phyloP scores from a whole-genome alignment of 176 grass and related monocot genomes.

The Lolium multiflorum region DNA sequence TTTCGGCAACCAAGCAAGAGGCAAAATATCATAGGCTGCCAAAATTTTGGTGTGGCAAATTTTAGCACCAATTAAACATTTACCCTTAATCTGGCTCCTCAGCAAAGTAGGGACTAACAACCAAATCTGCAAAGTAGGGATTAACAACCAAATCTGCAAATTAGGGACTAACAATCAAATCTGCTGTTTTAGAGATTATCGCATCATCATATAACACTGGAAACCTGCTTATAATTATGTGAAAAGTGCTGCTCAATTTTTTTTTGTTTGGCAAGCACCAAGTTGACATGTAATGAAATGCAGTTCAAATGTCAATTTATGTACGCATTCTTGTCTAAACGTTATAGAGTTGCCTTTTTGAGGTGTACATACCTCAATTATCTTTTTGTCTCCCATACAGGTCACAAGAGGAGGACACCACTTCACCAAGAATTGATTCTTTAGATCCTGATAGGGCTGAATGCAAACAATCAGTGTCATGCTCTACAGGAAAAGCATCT shows the following conservation, averaged over 20 bases:
- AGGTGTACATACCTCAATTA: slow-evolving; percentile 20
- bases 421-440: slow-evolving; percentile 40
- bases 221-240: slow-evolving; percentile 5
- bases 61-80: background rate
- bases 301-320: background rate
- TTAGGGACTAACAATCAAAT: background rate
- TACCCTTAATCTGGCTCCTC: background rate
- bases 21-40: background rate
- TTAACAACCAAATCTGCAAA: slow-evolving; percentile 4
- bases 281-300: slow-evolving; percentile 5
- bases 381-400: slow-evolving; percentile 51
- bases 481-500: slow-evolving; percentile 26
- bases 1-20: background rate
- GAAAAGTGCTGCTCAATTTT: slow-evolving; percentile 14
- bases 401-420: slow-evolving; percentile 63
- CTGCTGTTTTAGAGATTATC: background rate
- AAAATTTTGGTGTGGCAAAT: background rate
- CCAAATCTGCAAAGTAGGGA: background rate
- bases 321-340: slow-evolving; percentile 31
- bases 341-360: slow-evolving; percentile 25
- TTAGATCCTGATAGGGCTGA: slow-evolving; percentile 48
- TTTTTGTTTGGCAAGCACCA: slow-evolving; percentile 9
- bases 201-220: background rate
- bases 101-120: background rate
- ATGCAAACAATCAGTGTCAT: slow-evolving; percentile 18